phyloP scores from a whole-genome alignment of 768 basidiomycete genomes.

The Russula vinacea region DNA sequence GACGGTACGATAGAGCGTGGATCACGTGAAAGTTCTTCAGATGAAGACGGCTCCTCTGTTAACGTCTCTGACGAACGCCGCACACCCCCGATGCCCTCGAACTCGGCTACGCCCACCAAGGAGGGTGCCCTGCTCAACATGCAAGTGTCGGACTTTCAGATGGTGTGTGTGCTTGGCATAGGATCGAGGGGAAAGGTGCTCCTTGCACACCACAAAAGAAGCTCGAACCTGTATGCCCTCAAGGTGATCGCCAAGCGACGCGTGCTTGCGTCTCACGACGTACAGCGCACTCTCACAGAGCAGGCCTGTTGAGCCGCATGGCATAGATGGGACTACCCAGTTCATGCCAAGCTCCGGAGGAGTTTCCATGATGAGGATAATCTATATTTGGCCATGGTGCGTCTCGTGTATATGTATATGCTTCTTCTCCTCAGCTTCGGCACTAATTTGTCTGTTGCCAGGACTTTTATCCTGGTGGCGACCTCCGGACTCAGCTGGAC shows the following conservation, averaged over 20 bases:
- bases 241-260: slow-evolving; percentile 98
- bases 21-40: slow-evolving; percentile 28
- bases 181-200: slow-evolving; percentile 97
- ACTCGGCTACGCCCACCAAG: slow-evolving; percentile 48
- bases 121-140: slow-evolving; percentile 64
- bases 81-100: slow-evolving; percentile 51
- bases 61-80: slow-evolving; percentile 47
- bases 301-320: slow-evolving; percentile 91
- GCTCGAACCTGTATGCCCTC: slow-evolving; percentile 76
- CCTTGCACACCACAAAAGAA: slow-evolving; percentile 76
- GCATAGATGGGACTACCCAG: slow-evolving; percentile 84
- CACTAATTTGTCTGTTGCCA: slow-evolving; percentile 33
- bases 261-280: slow-evolving; percentile 92
- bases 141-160: slow-evolving; percentile 87
- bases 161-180: slow-evolving; percentile 96
- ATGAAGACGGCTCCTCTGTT: slow-evolving; percentile 66
- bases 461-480: slow-evolving; percentile 96
- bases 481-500: slow-evolving; percentile 94
- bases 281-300: slow-evolving; percentile 94
- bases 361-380: slow-evolving; percentile 98
- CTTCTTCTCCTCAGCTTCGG: neutral
- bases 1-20: slow-evolving; percentile 13
- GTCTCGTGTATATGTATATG: slow-evolving; percentile 32
- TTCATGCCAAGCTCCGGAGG: slow-evolving; percentile 97
- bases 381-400: slow-evolving; percentile 90